A percentile compares a stretch with the other conserved stretches of the same genome.
Conservation (phyloP, 768 basidiomycete species). For the Leucosporidium scottii region DNA sequence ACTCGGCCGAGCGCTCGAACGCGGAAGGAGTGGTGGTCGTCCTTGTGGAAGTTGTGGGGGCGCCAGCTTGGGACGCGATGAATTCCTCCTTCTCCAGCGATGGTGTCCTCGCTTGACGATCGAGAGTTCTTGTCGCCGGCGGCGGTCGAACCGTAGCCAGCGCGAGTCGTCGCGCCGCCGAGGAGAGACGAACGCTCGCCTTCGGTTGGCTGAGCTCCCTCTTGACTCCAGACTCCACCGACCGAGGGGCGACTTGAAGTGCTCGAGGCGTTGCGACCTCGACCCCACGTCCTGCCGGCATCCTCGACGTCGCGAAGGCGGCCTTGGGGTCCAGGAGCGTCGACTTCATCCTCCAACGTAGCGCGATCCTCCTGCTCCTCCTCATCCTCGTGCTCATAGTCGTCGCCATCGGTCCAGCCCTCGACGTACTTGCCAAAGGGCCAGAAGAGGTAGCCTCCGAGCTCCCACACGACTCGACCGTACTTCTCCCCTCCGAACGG, state of each 20-base stretch:
- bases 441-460: constrained; percentile 96
- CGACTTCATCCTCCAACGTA: not conserved
- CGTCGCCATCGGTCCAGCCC: constrained; percentile 48
- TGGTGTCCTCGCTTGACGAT: constrained; percentile 28
- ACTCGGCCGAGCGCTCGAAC: constrained; percentile 36
- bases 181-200: constrained; percentile 41
- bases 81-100: not conserved
- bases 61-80: not conserved
- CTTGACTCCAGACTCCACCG: not conserved
- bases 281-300: constrained; percentile 3
- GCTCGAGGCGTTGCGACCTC: constrained; percentile 5
- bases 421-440: constrained; percentile 97
- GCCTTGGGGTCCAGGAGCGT: not conserved
- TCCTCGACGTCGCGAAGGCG: constrained; percentile 20
- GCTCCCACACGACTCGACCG: constrained; percentile 74
- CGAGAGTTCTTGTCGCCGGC: not conserved
- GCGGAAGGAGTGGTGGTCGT: constrained; percentile 25
- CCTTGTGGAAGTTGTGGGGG: constrained; percentile 17
- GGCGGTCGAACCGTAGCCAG: constrained; percentile 4
- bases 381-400: constrained; percentile 43
- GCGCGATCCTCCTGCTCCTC: constrained; percentile 31
- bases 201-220: constrained; percentile 41
- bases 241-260: not conserved
- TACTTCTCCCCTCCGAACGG: constrained; percentile 79
- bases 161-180: constrained; percentile 20